These are phyloP conservation scores for Sphaerostilbella broomeana DNA, from an alignment of 2,329 filamentous ascomycete genomes.

Conservation along the genomic window DNA sequence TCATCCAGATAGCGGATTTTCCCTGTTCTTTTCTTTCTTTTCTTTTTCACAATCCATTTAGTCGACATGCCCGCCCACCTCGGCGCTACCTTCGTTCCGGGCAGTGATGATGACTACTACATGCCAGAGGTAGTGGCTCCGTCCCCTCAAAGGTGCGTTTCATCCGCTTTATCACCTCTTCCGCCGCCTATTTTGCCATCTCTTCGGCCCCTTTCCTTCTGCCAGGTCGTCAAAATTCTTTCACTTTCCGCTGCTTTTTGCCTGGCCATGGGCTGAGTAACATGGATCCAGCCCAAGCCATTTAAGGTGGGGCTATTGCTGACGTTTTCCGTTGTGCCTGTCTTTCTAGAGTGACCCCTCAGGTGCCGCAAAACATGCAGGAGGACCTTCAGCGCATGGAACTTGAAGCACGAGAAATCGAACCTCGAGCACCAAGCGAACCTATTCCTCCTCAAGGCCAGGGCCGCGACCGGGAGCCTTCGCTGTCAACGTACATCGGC, in stretches of 20 bases:
- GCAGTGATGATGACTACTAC: slow-evolving; percentile 53
- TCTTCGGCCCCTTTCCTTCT: slow-evolving; percentile 14
- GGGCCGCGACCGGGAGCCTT: slow-evolving; percentile 37
- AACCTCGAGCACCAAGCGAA: slow-evolving; percentile 17
- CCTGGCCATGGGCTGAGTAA: slow-evolving; percentile 4
- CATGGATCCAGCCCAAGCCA: slow-evolving; percentile 11
- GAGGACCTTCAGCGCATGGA: slow-evolving; percentile 89
- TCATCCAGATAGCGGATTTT: no score
- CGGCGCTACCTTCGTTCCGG: slow-evolving; percentile 53
- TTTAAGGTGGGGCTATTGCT: slow-evolving; percentile 29
- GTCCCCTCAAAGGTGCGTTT: slow-evolving; percentile 49
- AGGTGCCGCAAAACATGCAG: slow-evolving; percentile 95
- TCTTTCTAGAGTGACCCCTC: slow-evolving; percentile 72
- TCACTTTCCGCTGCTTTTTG: no score
- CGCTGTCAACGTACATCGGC: slow-evolving; percentile 34
- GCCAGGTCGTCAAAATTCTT: slow-evolving; percentile 2
- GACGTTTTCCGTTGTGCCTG: slow-evolving; percentile 26
- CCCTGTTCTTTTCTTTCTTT: neutral
- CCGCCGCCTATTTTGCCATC: neutral
- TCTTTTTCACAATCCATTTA: neutral
- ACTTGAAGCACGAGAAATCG: slow-evolving; percentile 58
- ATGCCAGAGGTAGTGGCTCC: slow-evolving; percentile 55
- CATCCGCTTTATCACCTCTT: slow-evolving; percentile 15
- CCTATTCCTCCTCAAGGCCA: slow-evolving; percentile 22
- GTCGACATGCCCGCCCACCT: slow-evolving; percentile 29